These are phyloP conservation scores for Amphirosellinia nigrospora DNA, from an alignment of 495 filamentous ascomycete genomes.

Conservation along the genomic window DNA sequence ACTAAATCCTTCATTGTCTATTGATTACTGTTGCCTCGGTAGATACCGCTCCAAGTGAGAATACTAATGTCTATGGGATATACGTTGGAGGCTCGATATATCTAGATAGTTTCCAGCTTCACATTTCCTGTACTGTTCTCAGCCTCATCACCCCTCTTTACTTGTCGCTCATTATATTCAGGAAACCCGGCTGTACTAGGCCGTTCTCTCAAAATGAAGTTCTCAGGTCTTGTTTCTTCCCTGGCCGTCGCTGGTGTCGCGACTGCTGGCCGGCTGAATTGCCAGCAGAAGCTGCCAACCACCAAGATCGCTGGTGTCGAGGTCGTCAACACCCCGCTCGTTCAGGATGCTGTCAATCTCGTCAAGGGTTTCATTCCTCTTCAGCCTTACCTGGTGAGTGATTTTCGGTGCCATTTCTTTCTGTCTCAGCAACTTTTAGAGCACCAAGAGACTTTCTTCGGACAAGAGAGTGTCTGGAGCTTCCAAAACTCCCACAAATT, in stretches of 20 bases:
- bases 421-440: too few relatives aligned
- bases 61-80: neutral
- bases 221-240: slow-evolving; percentile 12
- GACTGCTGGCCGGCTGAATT: neutral
- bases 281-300: neutral
- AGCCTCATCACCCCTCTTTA: slow-evolving; percentile 1
- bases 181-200: neutral
- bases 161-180: neutral
- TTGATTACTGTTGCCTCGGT: slow-evolving; percentile 4
- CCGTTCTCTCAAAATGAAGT: slow-evolving; percentile 22
- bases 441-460: too few relatives aligned
- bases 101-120: neutral
- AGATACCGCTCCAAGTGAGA: neutral
- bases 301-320: slow-evolving; percentile 32
- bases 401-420: too few relatives aligned
- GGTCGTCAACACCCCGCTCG: slow-evolving; percentile 32
- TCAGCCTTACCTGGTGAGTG: slow-evolving; percentile 33
- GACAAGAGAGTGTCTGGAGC: too few relatives aligned
- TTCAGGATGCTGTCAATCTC: slow-evolving; percentile 43
- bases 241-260: slow-evolving; percentile 12
- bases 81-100: neutral
- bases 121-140: neutral
- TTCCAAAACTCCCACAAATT: too few relatives aligned
- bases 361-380: slow-evolving; percentile 37
- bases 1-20: neutral